These are phyloP conservation scores for Ophiostoma novo-ulmi DNA, from an alignment of 2,329 filamentous ascomycete genomes.

Conservation along the genomic window DNA sequence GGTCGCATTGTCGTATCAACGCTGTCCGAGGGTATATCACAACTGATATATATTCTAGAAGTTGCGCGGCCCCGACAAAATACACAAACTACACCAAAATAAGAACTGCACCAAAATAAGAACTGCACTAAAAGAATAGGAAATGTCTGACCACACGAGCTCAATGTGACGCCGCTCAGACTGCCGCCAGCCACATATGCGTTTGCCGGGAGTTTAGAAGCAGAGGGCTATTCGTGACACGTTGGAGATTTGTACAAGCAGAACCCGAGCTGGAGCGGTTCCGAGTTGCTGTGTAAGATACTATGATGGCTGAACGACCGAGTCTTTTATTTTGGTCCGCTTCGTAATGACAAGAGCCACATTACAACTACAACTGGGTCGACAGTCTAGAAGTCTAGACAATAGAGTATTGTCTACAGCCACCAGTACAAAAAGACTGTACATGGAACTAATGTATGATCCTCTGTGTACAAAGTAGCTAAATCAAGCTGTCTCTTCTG, in stretches of 20 bases:
- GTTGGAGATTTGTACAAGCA: not conserved
- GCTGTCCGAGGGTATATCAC: not conserved
- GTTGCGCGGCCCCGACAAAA: not conserved
- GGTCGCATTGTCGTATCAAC: no score
- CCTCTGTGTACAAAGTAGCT: not conserved
- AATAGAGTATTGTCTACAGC: not conserved
- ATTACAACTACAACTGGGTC: not conserved
- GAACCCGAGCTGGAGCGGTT: not conserved
- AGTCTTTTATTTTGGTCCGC: not conserved
- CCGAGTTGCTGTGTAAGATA: not conserved
- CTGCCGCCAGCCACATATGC: slow-evolving; percentile 20
- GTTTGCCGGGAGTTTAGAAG: slow-evolving; percentile 12
- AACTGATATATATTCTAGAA: slow-evolving; percentile 4
- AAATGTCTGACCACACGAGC: slow-evolving; percentile 19
- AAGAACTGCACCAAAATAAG: slow-evolving; percentile 7
- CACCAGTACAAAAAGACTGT: not conserved
- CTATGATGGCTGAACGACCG: not conserved
- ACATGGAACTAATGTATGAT: not conserved
- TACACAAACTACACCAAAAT: not conserved
- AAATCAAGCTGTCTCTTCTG: not conserved
- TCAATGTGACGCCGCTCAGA: slow-evolving; percentile 19
- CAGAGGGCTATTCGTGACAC: not conserved
- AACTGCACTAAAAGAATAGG: not conserved
- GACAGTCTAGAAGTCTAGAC: not conserved
- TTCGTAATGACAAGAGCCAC: not conserved